Base-by-base conservation (phyloP, 2,329 filamentous ascomycete species). In the Colletotrichum spaethianum region DNA sequence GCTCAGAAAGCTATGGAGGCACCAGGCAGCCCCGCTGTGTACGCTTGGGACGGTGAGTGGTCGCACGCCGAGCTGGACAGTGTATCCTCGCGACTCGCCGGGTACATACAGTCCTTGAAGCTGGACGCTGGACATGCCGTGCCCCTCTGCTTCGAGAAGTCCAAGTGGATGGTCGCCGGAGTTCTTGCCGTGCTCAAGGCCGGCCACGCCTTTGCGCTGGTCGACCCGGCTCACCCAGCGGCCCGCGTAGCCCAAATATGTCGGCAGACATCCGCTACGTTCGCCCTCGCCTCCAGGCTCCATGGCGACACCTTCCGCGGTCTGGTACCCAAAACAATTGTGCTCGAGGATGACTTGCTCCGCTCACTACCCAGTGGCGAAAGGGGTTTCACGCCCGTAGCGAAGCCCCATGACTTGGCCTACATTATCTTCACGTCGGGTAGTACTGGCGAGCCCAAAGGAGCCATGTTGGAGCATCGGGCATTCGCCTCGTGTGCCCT, bases 91-190 rank as follows among this genome's bases (percentile, higher is more conserved):
- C 57, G 68, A 0, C 71, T 77, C 16, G 77, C 78, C 7, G 60
- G 16, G 11, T 8, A 63, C 48, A 63, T 63, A 8, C 60, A 63
- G 42, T 52, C 42, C 18, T 11, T 63, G 28, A 40, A 52, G 28
- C 48, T 63, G 8, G 60, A n/a, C 44, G 78, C 76, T 0, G 80
- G 78, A 48, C 72, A 40, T 0, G 66, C 80, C 0, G 77, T 82
- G 4, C 80, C 80, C 0, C 69, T 83, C 18, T 79, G 77, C 53
- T 82, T 83, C 53, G 79, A 82, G 23, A 84, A 83, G 74, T 82
- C 80, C 4, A 75, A 74, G 44, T 83, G 79, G 80, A 76, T 75
- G 0, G 66, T 78, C 4, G 75, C 83, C 4, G 78, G 80, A 0
- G 80, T 81, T 68, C 68, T 84, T 14, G 81, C 76, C 1, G 78